A percentile compares a stretch with the other conserved stretches of the same genome.
Evolutionary conservation across 2,329 filamentous ascomycete genomes (phyloP).

Genomic region (Blumeria graminis): DNA sequence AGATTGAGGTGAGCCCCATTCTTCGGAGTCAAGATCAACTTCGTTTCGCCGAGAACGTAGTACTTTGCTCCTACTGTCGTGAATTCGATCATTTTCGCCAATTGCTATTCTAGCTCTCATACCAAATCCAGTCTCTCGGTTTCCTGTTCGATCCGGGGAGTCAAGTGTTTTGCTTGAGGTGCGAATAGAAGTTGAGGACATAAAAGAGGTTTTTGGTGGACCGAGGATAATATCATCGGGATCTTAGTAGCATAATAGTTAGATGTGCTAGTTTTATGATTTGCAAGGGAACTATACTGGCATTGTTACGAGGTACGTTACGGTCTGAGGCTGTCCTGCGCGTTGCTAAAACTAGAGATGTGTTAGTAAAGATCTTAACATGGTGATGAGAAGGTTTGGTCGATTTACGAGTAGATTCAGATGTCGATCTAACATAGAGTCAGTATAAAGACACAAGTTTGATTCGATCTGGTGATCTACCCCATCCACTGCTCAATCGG

Average conservation of each 20-base stretch:
- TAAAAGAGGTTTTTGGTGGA: slow-evolving; percentile 61
- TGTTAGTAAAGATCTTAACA: slow-evolving; percentile 17
- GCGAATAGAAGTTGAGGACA: slow-evolving; percentile 42
- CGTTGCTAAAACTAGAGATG: slow-evolving; percentile 16
- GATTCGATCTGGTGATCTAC: slow-evolving; percentile 21
- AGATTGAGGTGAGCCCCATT: slow-evolving; percentile 51
- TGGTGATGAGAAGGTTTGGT: slow-evolving; percentile 23
- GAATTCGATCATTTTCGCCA: slow-evolving; percentile 25
- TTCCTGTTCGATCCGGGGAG: slow-evolving; percentile 19
- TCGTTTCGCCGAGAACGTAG: slow-evolving; percentile 27
- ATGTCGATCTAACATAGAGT: slow-evolving; percentile 10
- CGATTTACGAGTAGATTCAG: slow-evolving; percentile 13
- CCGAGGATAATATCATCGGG: slow-evolving; percentile 68
- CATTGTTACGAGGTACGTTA: slow-evolving; percentile 29
- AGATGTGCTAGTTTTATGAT: background rate
- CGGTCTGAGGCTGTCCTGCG: slow-evolving; percentile 28
- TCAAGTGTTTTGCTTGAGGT: slow-evolving; percentile 18
- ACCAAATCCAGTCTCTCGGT: slow-evolving; percentile 35
- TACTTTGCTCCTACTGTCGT: slow-evolving; percentile 22
- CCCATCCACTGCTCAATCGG: slow-evolving; percentile 93
- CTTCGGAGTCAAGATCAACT: slow-evolving; percentile 37
- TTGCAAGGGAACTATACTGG: slow-evolving; percentile 22
- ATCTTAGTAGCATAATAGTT: slow-evolving; percentile 19
- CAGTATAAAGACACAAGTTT: slow-evolving; percentile 4
- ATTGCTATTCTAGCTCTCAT: slow-evolving; percentile 30